These are phyloP conservation scores for Quercus parvula DNA, from an alignment of 306 rosid genomes.

Conservation along the genomic window DNA sequence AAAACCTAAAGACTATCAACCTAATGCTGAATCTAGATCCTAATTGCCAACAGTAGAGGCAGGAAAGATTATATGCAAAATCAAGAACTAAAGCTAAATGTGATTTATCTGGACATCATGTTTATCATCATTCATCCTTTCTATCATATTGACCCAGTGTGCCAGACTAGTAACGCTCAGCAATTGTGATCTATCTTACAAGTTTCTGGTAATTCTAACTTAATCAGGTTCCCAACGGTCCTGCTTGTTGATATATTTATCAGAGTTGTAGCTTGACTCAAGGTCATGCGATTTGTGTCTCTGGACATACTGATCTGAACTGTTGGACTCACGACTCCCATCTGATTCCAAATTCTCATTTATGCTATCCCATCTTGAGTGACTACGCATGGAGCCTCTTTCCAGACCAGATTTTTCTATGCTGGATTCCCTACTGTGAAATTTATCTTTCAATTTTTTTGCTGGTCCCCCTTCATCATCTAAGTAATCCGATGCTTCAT, in stretches of 20 bases:
- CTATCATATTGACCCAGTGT: too few species aligned
- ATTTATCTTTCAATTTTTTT: background rate
- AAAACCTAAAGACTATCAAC: too few species aligned
- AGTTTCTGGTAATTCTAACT: background rate
- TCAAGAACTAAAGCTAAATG: too few species aligned
- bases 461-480: background rate
- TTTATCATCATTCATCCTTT: too few species aligned
- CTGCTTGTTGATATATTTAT: background rate
- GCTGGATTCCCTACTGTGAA: background rate
- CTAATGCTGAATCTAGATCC: too few species aligned
- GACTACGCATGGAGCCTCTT: background rate
- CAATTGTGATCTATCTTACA: too few species aligned
- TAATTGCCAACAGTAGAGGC: too few species aligned
- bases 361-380: background rate
- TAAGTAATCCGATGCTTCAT: slow-evolving; percentile 7
- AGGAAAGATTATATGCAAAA: too few species aligned
- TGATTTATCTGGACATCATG: too few species aligned
- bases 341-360: slow-evolving; percentile 8
- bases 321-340: slow-evolving; percentile 12
- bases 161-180: too few species aligned
- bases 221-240: slow-evolving; percentile 30
- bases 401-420: background rate
- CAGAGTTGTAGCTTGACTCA: background rate
- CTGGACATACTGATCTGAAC: slow-evolving; percentile 3
- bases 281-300: background rate